Percentiles rank a stretch among this genome's conserved stretches.
phyloP scores from a whole-genome alignment of 2,329 filamentous ascomycete genomes.

The Talaromyces sp. region DNA sequence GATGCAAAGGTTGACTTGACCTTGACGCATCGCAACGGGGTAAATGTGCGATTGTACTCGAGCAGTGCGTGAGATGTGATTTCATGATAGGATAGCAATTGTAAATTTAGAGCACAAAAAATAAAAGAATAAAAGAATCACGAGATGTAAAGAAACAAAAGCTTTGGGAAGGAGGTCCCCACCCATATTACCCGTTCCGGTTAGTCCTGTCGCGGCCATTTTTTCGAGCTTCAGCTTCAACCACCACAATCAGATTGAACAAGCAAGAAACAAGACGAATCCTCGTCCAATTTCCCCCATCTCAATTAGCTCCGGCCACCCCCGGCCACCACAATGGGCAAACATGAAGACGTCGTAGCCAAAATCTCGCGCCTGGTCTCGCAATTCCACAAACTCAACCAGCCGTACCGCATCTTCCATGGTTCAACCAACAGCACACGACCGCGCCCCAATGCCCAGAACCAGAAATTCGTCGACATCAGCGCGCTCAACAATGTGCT shows the following conservation, averaged over 20 bases:
- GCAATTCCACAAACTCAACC: slow-evolving; percentile 40
- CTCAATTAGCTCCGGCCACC: background rate
- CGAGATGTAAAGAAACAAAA: background rate
- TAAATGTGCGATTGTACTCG: slow-evolving; percentile 6
- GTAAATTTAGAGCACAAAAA: background rate
- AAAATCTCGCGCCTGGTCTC: slow-evolving; percentile 10
- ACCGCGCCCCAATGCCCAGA: slow-evolving; percentile 29
- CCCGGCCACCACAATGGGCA: background rate
- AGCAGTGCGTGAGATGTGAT: background rate
- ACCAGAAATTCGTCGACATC: slow-evolving; percentile 19
- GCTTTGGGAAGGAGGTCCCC: background rate
- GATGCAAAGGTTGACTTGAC: slow-evolving; percentile 7
- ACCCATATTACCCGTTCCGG: background rate
- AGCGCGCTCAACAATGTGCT: slow-evolving; percentile 18
- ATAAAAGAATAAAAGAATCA: background rate
- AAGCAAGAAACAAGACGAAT: background rate
- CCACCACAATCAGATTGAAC: background rate
- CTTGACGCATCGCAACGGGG: slow-evolving; percentile 7
- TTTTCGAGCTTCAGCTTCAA: background rate
- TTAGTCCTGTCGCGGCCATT: background rate
- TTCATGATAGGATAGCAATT: background rate
- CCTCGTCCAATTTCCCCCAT: background rate
- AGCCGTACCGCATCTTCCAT: slow-evolving; percentile 70
- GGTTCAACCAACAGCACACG: slow-evolving; percentile 74
- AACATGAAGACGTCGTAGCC: slow-evolving; percentile 10